Conservation (phyloP, 163 green algal genomes). For the Trebouxia gelatinosa region DNA sequence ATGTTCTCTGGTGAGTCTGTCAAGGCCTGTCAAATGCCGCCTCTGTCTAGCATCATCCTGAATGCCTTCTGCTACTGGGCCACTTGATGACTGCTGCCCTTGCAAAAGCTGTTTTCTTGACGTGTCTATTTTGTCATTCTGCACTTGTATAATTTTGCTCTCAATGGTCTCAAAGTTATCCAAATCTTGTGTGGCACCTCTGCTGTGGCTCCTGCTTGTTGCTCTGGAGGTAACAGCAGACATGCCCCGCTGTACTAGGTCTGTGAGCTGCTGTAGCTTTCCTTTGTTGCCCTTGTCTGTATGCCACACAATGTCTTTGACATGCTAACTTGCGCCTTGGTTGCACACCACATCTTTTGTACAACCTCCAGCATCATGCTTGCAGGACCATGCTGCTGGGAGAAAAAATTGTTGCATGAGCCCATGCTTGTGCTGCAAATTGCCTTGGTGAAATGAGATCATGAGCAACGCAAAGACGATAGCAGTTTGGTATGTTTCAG, state of each 20-base stretch:
- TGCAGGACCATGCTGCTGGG: not conserved
- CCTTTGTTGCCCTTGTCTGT: slow-evolving; percentile 34
- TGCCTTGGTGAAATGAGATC: not conserved
- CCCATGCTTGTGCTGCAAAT: not conserved
- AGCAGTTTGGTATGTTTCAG: too few relatives aligned
- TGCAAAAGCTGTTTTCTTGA: not conserved
- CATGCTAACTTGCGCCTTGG: not conserved
- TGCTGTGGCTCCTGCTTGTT: slow-evolving; percentile 3
- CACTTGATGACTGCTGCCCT: not conserved
- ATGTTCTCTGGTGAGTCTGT: not conserved
- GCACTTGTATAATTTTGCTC: too few relatives aligned
- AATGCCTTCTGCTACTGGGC: not conserved
- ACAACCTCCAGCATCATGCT: not conserved
- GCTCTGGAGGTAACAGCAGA: not conserved
- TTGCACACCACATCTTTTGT: not conserved
- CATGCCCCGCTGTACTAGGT: slow-evolving; percentile 14
- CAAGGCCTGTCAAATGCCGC: too few relatives aligned
- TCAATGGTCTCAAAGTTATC: not conserved
- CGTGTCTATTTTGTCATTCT: not conserved
- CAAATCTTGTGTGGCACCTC: not conserved
- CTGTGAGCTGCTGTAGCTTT: slow-evolving; percentile 18
- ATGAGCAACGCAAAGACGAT: not conserved
- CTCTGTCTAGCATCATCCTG: too few relatives aligned
- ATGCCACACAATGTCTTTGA: not conserved
- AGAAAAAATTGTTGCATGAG: not conserved